Evolutionary conservation across 176 grass and related monocot genomes (phyloP).

Genomic region (Aegilops speltoides): DNA sequence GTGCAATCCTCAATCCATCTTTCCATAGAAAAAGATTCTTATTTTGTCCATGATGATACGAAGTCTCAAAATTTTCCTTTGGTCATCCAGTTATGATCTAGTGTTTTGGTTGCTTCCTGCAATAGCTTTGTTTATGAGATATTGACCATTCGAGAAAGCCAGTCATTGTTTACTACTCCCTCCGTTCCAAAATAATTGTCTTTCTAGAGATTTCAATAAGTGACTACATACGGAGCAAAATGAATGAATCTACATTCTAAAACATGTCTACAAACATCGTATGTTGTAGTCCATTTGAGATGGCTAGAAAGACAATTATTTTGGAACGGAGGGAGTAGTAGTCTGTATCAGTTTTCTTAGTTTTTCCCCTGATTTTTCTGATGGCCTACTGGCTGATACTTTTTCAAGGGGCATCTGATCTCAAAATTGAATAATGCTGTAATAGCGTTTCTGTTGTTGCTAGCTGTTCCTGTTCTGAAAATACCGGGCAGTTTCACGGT

Average conservation of each 20-base stretch:
- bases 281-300: too few relatives aligned
- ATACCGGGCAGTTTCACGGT: not conserved
- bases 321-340: too few relatives aligned
- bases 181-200: too few relatives aligned
- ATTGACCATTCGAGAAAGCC: not conserved
- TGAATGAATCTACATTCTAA: too few relatives aligned
- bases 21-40: not conserved
- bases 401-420: not conserved
- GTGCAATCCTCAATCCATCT: not conserved
- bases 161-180: not conserved
- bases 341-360: not conserved
- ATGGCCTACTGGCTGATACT: not conserved
- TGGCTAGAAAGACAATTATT: too few relatives aligned
- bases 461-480: not conserved
- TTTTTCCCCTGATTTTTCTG: not conserved
- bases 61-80: not conserved
- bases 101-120: not conserved
- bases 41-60: not conserved
- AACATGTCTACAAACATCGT: too few relatives aligned
- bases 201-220: too few relatives aligned
- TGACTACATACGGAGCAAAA: too few relatives aligned
- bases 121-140: not conserved
- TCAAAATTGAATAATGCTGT: not conserved
- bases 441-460: not conserved
- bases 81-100: not conserved